These are phyloP conservation scores for Lecanicillium sp. DNA, from an alignment of 2,329 filamentous ascomycete genomes.

Conservation along the genomic window DNA sequence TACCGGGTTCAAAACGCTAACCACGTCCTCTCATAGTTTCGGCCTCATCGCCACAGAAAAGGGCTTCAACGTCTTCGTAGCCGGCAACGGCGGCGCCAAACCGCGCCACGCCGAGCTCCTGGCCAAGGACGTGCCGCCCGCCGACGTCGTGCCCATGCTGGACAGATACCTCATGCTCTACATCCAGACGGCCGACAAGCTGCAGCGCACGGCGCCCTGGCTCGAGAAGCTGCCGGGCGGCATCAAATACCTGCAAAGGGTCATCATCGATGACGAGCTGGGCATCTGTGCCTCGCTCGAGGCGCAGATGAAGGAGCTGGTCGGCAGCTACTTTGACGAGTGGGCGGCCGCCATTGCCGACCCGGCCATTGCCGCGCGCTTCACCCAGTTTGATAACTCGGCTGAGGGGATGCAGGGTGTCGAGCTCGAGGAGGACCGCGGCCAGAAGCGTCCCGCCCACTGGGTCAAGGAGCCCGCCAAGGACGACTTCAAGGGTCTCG, in stretches of 20 bases:
- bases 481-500: conserved; percentile 63
- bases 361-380: conserved; percentile 59
- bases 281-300: conserved; percentile 80
- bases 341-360: conserved; percentile 77
- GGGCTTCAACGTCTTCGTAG: conserved; percentile 89
- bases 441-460: conserved; percentile 65
- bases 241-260: conserved; percentile 73
- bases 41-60: conserved; percentile 88
- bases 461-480: conserved; percentile 64
- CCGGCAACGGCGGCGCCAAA: conserved; percentile 81
- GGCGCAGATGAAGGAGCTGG: conserved; percentile 78
- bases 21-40: conserved; percentile 49
- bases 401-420: conserved; percentile 60
- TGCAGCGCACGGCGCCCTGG: conserved; percentile 85
- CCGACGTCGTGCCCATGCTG: conserved; percentile 74
- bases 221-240: conserved; percentile 77
- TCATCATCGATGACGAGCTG: conserved; percentile 77
- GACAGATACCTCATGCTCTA: conserved; percentile 92
- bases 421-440: conserved; percentile 65
- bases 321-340: conserved; percentile 81
- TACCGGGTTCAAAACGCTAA: too few species aligned
- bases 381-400: conserved; percentile 81
- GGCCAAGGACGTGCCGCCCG: conserved; percentile 76
- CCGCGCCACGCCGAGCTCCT: conserved; percentile 76
- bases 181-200: conserved; percentile 83